Evolutionary conservation across 176 grass and related monocot genomes (phyloP).

Genomic region (Triticum urartu): DNA sequence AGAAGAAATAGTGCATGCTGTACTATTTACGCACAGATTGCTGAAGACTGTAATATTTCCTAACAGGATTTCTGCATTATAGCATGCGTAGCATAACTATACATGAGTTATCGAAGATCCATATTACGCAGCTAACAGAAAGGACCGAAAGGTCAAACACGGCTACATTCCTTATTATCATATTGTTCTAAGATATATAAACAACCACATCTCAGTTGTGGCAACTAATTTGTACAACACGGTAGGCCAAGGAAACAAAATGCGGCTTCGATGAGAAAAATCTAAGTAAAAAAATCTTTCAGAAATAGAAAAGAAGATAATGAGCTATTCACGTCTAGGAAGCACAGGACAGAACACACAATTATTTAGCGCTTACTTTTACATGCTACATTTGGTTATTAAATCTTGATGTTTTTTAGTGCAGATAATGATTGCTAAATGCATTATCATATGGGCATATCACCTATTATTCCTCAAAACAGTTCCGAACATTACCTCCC

Average conservation of each 20-base stretch:
- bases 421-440: not conserved
- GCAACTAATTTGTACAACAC: not conserved
- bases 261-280: not conserved
- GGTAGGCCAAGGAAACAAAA: not conserved
- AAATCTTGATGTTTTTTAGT: not conserved
- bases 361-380: not conserved
- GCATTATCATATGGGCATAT: not conserved
- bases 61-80: not conserved
- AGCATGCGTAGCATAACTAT: not conserved
- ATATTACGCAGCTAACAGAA: not conserved
- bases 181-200: conserved; percentile 12
- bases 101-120: not conserved
- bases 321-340: not conserved
- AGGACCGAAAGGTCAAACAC: not conserved
- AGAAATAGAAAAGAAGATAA: not conserved
- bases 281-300: not conserved
- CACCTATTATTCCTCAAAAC: not conserved
- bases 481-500: conserved; percentile 66
- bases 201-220: not conserved
- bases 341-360: not conserved
- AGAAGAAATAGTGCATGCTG: not conserved
- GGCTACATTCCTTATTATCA: not conserved
- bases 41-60: conserved; percentile 5
- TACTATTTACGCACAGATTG: conserved; percentile 6
- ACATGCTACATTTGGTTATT: not conserved